phyloP scores from a whole-genome alignment of 2,329 filamentous ascomycete species.

The Pestalotiopsis sp. region DNA sequence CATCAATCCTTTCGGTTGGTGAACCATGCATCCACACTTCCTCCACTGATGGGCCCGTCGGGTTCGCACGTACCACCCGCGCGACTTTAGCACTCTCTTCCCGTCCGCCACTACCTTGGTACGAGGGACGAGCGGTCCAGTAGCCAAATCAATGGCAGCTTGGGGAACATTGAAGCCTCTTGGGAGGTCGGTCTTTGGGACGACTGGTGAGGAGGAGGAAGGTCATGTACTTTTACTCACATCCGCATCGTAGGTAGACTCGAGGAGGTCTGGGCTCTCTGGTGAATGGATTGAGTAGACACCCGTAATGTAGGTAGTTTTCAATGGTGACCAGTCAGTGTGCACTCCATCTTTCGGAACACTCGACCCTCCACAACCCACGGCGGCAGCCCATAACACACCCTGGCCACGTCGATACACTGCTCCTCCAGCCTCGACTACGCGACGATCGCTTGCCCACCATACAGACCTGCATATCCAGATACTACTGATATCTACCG shows the following conservation, averaged over 20 bases:
- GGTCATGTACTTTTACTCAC: not conserved
- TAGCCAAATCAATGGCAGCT: not conserved
- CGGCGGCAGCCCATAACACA: slow-evolving; percentile 1
- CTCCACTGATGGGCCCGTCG: not conserved
- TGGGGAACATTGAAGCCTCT: not conserved
- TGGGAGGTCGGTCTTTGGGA: not conserved
- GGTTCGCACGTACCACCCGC: slow-evolving; percentile 7
- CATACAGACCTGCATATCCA: not conserved
- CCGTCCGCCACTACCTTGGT: slow-evolving; percentile 1
- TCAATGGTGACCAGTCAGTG: not conserved
- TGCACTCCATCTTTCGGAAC: not conserved
- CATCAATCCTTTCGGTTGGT: not conserved
- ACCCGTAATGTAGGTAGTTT: not conserved
- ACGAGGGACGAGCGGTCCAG: slow-evolving; percentile 3
- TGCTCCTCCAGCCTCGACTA: not conserved
- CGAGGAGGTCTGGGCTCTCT: not conserved
- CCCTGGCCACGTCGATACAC: not conserved
- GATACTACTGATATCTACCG: slow-evolving; percentile 5
- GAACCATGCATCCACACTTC: slow-evolving; percentile 3
- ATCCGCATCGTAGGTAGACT: not conserved
- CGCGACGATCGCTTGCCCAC: not conserved
- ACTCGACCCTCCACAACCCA: slow-evolving; percentile 3
- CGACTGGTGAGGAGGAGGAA: not conserved
- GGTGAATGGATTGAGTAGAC: not conserved
- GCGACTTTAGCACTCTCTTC: slow-evolving; percentile 5